Base-by-base conservation (phyloP, 768 basidiomycete species). In the Trametes cubensis region DNA sequence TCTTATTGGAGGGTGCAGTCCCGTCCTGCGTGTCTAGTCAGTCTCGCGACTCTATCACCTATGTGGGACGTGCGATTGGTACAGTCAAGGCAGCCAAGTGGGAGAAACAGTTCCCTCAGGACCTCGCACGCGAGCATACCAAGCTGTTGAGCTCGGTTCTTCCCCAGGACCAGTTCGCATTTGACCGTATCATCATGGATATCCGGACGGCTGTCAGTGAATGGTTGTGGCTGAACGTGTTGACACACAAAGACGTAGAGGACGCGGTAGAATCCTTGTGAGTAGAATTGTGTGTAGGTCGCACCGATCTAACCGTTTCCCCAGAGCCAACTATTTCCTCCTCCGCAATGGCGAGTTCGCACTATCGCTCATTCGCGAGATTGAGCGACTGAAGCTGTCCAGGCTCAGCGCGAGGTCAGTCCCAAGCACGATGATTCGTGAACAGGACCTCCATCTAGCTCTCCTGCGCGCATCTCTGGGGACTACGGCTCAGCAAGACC, bases 171-270 rank as follows among this genome's bases (percentile, higher is more conserved):
- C 85, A 84, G 62, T 87, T 90, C 63, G 81, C 79, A 17, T 92
- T 97, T 69, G 92, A 92, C 71, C 76, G 80, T 34, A 83, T 87
- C 61, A 84, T 97, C 39, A 77, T 83, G 18, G 84, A 88, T 62
- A 91, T 95, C 40, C 79, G 94, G 60, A 88, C 82, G 1, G 87
- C 89, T 60, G 84, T 95, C 53, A 90, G 93, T 70, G 95, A 97
- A 79, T 97, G 94, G 94, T 78, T 97, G 1, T 97, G 94, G 95
- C 74, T 86, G 23, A 93, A 95, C 69, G 88, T 96, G 40, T 78
- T 97, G 54, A 95, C 93, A 2, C 82, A 82, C 68, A 83, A 85
- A 66, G 92, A 94, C 63, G 88, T 95, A 0, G 87, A 90, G 64
- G 89, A 89, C 23, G 89, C 94, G 0, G 85, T 96, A 20, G 86